phyloP scores from a whole-genome alignment of 495 filamentous ascomycete species.

The Coniosporium apollinis region DNA sequence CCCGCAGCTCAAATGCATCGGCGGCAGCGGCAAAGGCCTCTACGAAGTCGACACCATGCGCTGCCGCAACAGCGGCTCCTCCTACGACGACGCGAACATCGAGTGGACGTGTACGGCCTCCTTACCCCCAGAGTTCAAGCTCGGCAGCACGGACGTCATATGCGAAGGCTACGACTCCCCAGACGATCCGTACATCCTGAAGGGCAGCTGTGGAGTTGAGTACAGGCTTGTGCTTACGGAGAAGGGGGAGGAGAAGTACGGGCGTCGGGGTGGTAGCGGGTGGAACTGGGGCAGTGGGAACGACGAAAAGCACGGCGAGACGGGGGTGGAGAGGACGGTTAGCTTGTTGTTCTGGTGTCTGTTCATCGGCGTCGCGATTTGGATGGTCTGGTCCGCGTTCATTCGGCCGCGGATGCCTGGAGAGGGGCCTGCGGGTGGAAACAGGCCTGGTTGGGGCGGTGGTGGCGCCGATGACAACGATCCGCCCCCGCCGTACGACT shows the following conservation, averaged over 20 bases:
- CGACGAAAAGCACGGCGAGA: conserved; percentile 3
- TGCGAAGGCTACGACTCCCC: conserved; percentile 74
- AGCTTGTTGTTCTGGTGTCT: conserved; percentile 19
- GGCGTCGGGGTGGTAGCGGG: conserved; percentile 10
- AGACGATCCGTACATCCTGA: conserved; percentile 68
- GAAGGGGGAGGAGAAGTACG: conserved; percentile 53
- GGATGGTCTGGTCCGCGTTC: conserved; percentile 35
- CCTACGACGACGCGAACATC: conserved; percentile 32
- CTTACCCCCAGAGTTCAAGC: conserved; percentile 69
- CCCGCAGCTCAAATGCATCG: conserved; percentile 63
- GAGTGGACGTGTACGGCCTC: conserved; percentile 79
- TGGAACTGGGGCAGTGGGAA: conserved; percentile 14
- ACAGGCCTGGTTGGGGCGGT: conserved; percentile 34
- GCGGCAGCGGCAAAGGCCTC: conserved; percentile 41
- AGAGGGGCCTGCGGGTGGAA: conserved; percentile 28
- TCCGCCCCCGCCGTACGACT: conserved; percentile 42
- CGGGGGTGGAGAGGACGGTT: conserved; percentile 9
- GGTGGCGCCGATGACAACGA: conserved; percentile 35
- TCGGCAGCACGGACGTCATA: conserved; percentile 77
- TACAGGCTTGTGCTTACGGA: conserved; percentile 73
- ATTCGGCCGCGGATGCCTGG: conserved; percentile 14
- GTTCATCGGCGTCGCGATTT: conserved; percentile 28
- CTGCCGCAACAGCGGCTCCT: conserved; percentile 62
- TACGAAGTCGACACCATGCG: conserved; percentile 69
- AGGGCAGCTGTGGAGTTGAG: conserved; percentile 85